Base-by-base conservation (phyloP, 257 asterid genomes). In the Gynochthodes officinalis region DNA sequence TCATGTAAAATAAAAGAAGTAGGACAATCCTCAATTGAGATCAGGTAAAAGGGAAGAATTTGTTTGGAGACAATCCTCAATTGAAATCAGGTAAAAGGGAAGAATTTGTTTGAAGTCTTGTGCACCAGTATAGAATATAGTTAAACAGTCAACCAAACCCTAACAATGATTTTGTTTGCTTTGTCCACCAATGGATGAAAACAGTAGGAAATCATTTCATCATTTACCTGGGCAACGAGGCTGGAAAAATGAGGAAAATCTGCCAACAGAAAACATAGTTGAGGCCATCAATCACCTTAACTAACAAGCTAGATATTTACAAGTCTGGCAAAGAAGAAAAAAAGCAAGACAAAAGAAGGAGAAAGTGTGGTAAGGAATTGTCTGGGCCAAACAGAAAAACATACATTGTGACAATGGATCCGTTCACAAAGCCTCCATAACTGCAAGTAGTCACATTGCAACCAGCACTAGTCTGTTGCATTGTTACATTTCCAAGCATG, bases 141-240 rank as follows among this genome's bases (percentile, higher is more conserved):
- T n/a, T 7, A 42, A 21, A 3, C 19, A 59, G 30, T 42, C 33
- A 44, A 71, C 1, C 30, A 28, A 28, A 33, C 23, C 3, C 21
- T 42, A 4, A 19, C 23, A 30, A 14, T 23, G 1, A 32, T 13
- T 27, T 16, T 18, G 46, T 30, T 14, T 7, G 4, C 5, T n/a
- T 4, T 33, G 46, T 19, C 32, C 2, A 40, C 4, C 9, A 39
- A 27, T 50, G 16, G 33, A 16, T 15, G n/a, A 52, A 28, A 32
- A 61, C 46, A 73, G 33, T 33, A 76, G 23, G 64, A 64, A 48
- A 66, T 70, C 54, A 53, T 64, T 53, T 55, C 67, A 48, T 44
- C n/a, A 52, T 66, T 80, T 85, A 91, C 99, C 99, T 75, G 99
- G 92, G 87, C 99, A 95, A 73, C 95, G 81, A 68, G 99, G 99